phyloP scores from a whole-genome alignment of 129 eudicot species.

The Flaveria bidentis region DNA sequence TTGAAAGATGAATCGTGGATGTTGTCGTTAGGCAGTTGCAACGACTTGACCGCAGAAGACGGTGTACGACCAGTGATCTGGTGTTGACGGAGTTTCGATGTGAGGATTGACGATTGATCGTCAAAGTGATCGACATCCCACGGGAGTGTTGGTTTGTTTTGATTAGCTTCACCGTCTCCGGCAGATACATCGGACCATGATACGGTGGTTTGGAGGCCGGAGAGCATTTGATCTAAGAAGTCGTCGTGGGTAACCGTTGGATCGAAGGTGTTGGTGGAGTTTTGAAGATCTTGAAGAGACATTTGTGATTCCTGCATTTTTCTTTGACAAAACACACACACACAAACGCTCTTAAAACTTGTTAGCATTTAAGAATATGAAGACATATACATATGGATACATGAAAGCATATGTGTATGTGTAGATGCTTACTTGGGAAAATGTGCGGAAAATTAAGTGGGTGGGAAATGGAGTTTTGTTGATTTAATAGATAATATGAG shows the following conservation, averaged over 20 bases:
- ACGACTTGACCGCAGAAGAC: conserved; percentile 43
- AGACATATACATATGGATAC: too few relatives aligned
- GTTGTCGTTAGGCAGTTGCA: conserved; percentile 32
- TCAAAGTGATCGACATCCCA: conserved; percentile 48
- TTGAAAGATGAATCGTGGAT: conserved; percentile 38
- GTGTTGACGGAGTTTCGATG: conserved; percentile 65
- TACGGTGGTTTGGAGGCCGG: conserved; percentile 56
- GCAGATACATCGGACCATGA: conserved; percentile 54
- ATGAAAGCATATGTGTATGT: too few relatives aligned
- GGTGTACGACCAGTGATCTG: conserved; percentile 54
- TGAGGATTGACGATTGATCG: conserved; percentile 46
- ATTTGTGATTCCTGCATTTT: conserved; percentile 48
- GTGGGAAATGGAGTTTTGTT: too few relatives aligned
- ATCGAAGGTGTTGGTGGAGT: conserved; percentile 38
- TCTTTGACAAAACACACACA: background rate
- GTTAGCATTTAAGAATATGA: too few relatives aligned
- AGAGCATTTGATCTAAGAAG: conserved; percentile 80
- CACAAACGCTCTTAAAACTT: too few relatives aligned
- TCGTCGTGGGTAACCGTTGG: conserved; percentile 61
- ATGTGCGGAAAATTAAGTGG: too few relatives aligned
- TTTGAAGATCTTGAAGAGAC: conserved; percentile 33
- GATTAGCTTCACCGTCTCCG: conserved; percentile 16
- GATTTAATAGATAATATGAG: too few relatives aligned
- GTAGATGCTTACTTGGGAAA: too few relatives aligned
- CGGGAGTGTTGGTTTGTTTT: conserved; percentile 38